Base-by-base conservation (phyloP, 208 protist genomes). In the Herpetomonas tarakana region DNA sequence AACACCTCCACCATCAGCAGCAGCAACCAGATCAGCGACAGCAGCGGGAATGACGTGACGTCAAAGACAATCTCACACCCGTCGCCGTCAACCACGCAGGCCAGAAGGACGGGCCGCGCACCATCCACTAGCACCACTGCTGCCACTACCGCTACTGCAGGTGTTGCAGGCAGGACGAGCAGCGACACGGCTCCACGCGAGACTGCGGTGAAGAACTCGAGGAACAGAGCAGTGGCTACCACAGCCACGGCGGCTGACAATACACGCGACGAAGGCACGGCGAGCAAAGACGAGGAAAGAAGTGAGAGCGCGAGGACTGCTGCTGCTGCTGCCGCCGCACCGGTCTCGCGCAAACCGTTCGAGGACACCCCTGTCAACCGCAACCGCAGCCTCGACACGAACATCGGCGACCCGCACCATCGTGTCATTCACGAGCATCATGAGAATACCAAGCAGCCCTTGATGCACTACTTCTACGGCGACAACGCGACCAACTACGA, bases 401-500 rank as follows among this genome's bases (percentile, higher is more conserved):
- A 35, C 56, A 12, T 50, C 41, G 21, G 7, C 14, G 24, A 52
- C n/a, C 26, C 56, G 16, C 26, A 25, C 4, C 30, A 4, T 25
- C 27, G 27, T 52, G 12, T 41, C 38, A 14, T 3, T 6, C 22
- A 27, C 3, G 22, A 61, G 56, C 44, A 39, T 39, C 56, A 9
- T 52, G 41, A 61, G 29, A 29, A 58, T 12, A 56, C 68, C 24
- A 58, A 64, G 50, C 38, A 41, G 25, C 58, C 50, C 9, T 50
- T 74, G 41, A 61, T 78, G 55, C 58, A 75, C 57, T 85, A 78
- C 64, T 62, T 62, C 44, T 86, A 83, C 55, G 64, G 74, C 26
- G 71, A 84, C 28, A 70, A 69, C 19, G 58, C 64, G 24, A 63
- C 68, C 16, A 71, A 68, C 53, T 86, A 65, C 41, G 72, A 82